phyloP scores from a whole-genome alignment of 768 basidiomycete genomes.

The Suillus plorans region DNA sequence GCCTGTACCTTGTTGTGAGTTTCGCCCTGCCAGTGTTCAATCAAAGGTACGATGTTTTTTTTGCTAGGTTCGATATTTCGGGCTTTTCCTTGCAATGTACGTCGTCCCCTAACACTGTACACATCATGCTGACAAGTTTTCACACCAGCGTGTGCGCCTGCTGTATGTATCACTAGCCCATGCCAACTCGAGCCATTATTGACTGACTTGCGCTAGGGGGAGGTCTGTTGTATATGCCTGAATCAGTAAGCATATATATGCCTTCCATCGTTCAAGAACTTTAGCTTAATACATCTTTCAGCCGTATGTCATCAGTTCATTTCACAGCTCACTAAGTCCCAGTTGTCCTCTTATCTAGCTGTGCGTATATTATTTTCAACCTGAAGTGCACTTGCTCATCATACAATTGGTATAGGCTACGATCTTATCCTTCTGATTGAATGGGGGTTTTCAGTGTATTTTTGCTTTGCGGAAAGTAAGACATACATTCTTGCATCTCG shows the following conservation, averaged over 20 bases:
- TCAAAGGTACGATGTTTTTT: not conserved
- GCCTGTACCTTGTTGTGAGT: slow-evolving; percentile 1
- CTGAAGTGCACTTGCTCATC: not conserved
- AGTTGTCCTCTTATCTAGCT: not conserved
- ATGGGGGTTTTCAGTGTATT: slow-evolving; percentile 4
- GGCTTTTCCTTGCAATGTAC: slow-evolving; percentile 1
- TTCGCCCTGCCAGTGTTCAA: not conserved
- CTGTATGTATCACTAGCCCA: not conserved
- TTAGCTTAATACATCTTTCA: not conserved
- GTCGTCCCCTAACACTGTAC: not conserved
- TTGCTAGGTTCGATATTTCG: not conserved
- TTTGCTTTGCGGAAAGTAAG: not conserved
- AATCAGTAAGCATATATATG: not conserved
- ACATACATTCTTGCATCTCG: not conserved
- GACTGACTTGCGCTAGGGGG: not conserved
- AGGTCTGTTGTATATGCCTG: slow-evolving; percentile 2
- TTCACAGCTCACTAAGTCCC: not conserved
- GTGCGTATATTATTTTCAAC: not conserved
- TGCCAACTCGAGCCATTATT: not conserved
- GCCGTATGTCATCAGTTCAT: not conserved
- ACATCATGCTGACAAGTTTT: not conserved
- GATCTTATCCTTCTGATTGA: not conserved
- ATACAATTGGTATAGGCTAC: not conserved
- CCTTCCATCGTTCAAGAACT: not conserved
- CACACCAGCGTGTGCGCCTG: not conserved